phyloP scores from a whole-genome alignment of 2,329 filamentous ascomycete species.

The Fragosphaeria purpurea region DNA sequence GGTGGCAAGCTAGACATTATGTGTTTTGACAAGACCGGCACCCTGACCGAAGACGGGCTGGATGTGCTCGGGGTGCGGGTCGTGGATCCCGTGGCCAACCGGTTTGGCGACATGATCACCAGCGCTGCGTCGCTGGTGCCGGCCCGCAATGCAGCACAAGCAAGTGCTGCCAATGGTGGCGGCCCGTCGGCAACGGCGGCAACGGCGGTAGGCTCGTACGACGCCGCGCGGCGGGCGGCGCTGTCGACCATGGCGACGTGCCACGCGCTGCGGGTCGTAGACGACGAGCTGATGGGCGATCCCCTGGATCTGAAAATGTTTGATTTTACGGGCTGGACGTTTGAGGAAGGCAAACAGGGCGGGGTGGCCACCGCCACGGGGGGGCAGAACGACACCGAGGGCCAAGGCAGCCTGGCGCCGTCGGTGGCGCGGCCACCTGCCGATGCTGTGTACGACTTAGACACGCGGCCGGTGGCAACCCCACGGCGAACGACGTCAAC shows the following conservation, averaged over 20 bases:
- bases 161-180: too few relatives aligned
- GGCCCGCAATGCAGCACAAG: background rate
- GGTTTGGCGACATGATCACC: slow-evolving; percentile 68
- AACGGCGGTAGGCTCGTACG: slow-evolving; percentile 12
- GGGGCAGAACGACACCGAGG: slow-evolving; percentile 60
- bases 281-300: slow-evolving; percentile 83
- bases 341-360: slow-evolving; percentile 60
- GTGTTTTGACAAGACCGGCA: slow-evolving; percentile 99
- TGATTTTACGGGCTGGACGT: slow-evolving; percentile 87
- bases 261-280: slow-evolving; percentile 78
- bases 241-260: slow-evolving; percentile 96
- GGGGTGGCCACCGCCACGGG: background rate
- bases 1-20: slow-evolving; percentile 92
- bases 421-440: slow-evolving; percentile 77
- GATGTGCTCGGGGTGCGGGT: slow-evolving; percentile 85
- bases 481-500: background rate
- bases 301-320: slow-evolving; percentile 98
- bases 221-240: slow-evolving; percentile 43
- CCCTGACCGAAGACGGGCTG: slow-evolving; percentile 87
- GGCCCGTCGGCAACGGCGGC: background rate
- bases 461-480: slow-evolving; percentile 6
- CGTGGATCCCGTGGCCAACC: slow-evolving; percentile 49
- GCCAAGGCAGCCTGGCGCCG: slow-evolving; percentile 63
- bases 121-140: slow-evolving; percentile 32
- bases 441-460: slow-evolving; percentile 16